Conservation (phyloP, 345 rosid genomes). For the Isatis tinctoria region DNA sequence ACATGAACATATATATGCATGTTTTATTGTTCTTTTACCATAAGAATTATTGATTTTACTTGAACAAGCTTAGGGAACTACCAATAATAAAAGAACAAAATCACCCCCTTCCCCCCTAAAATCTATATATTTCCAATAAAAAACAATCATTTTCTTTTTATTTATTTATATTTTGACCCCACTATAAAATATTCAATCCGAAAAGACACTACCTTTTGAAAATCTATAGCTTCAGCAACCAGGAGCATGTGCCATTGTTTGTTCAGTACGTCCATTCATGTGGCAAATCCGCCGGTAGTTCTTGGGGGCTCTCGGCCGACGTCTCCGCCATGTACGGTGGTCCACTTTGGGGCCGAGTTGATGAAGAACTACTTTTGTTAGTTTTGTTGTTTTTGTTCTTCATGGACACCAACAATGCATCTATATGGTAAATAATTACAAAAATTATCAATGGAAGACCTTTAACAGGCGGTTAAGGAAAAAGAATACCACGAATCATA, state of each 20-base stretch:
- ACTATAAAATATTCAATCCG: constrained; percentile 20
- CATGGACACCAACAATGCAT: constrained; percentile 29
- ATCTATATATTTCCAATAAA: constrained; percentile 15
- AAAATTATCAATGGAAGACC: neutral
- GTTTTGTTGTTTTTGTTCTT: constrained; percentile 26
- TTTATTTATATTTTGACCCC: neutral
- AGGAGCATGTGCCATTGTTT: constrained; percentile 13
- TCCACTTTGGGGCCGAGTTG: constrained; percentile 36
- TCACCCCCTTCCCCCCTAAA: neutral
- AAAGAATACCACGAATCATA: neutral
- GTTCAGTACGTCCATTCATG: constrained; percentile 77
- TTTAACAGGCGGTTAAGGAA: neutral
- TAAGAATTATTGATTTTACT: constrained; percentile 19
- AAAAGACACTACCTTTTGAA: constrained; percentile 24
- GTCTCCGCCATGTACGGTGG: constrained; percentile 28
- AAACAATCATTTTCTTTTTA: neutral
- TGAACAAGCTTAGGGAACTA: constrained; percentile 10
- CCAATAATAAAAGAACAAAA: constrained; percentile 23
- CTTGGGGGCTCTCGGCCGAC: constrained; percentile 44
- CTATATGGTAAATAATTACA: constrained; percentile 26
- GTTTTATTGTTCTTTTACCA: constrained; percentile 23
- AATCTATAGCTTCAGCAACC: constrained; percentile 10
- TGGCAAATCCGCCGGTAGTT: constrained; percentile 45
- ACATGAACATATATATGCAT: constrained; percentile 24
- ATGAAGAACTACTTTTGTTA: constrained; percentile 25